Percentiles rank a stretch among this genome's conserved stretches.
Conservation (phyloP, 805 yeast genomes). For the Teunomyces lycoperdinae region DNA sequence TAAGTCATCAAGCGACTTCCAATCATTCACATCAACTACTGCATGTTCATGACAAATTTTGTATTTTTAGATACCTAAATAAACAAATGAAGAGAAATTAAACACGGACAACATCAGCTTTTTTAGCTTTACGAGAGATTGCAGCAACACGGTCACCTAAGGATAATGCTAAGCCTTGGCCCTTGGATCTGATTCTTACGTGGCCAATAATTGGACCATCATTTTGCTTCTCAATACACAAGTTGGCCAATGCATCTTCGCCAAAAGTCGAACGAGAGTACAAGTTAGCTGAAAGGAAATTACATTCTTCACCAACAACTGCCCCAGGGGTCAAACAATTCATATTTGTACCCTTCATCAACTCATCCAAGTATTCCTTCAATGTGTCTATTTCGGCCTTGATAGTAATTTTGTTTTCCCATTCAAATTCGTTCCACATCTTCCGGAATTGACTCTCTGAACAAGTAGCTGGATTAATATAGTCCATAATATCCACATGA, state of each 20-base stretch:
- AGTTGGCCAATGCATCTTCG: conserved; percentile 94
- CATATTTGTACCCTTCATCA: conserved; percentile 88
- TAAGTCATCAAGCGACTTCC: background rate
- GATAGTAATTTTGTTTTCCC: conserved; percentile 97
- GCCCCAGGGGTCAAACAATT: conserved; percentile 90
- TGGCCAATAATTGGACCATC: conserved; percentile 84
- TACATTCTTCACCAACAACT: conserved; percentile 83
- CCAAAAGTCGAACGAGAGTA: conserved; percentile 93
- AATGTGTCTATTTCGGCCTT: conserved; percentile 64
- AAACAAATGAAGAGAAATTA: conserved; percentile 3
- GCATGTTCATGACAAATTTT: background rate
- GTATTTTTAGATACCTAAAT: conserved; percentile 1
- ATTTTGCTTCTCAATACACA: conserved; percentile 82
- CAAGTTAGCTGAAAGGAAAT: conserved; percentile 89
- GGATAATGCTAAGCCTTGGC: conserved; percentile 94
- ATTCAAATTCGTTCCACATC: conserved; percentile 99
- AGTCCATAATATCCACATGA: conserved; percentile 95
- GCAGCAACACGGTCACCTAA: conserved; percentile 92
- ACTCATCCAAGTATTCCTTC: conserved; percentile 71
- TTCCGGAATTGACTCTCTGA: conserved; percentile 86
- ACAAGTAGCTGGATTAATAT: conserved; percentile 92
- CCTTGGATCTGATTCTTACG: conserved; percentile 94
- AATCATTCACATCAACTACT: background rate
- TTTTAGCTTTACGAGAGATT: conserved; percentile 53
- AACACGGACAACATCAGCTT: conserved; percentile 11